Percentiles rank a stretch among this genome's conserved stretches.
phyloP scores from a whole-genome alignment of 352 stramenopile species.

The Globisporangium recalcitrans region DNA sequence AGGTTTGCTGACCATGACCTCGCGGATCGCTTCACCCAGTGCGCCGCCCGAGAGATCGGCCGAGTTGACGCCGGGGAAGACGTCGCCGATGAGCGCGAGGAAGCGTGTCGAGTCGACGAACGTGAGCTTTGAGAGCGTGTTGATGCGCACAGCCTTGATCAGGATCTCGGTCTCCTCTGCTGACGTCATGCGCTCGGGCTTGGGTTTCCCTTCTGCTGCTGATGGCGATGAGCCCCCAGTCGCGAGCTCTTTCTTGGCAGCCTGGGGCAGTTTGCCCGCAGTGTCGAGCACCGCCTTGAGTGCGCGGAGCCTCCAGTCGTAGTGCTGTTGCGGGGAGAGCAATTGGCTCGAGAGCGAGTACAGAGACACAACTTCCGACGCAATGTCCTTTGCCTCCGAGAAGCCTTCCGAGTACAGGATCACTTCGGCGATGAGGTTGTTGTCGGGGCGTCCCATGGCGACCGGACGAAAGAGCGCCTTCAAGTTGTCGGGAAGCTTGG shows the following conservation, averaged over 20 bases:
- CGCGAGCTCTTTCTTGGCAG: conserved; percentile 63
- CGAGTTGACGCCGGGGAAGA: conserved; percentile 89
- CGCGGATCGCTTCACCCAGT: conserved; percentile 79
- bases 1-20: conserved; percentile 89
- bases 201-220: conserved; percentile 8
- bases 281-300: conserved; percentile 94
- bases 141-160: conserved; percentile 94
- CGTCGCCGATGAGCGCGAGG: conserved; percentile 88
- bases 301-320: conserved; percentile 91
- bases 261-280: conserved; percentile 87
- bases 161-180: conserved; percentile 88
- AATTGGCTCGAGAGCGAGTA: conserved; percentile 87
- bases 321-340: conserved; percentile 89
- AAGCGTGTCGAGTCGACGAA: conserved; percentile 90
- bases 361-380: conserved; percentile 89
- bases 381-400: conserved; percentile 83
- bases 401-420: conserved; percentile 92
- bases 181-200: conserved; percentile 36
- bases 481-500: conserved; percentile 92
- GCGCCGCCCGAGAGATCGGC: conserved; percentile 78
- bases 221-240: neutral
- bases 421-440: conserved; percentile 93
- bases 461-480: conserved; percentile 94
- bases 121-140: conserved; percentile 94
- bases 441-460: conserved; percentile 90